A percentile compares a stretch with the other conserved stretches of the same genome.
Conservation (phyloP, 2,329 filamentous ascomycete species). For the Colletotrichum cordylinicola region DNA sequence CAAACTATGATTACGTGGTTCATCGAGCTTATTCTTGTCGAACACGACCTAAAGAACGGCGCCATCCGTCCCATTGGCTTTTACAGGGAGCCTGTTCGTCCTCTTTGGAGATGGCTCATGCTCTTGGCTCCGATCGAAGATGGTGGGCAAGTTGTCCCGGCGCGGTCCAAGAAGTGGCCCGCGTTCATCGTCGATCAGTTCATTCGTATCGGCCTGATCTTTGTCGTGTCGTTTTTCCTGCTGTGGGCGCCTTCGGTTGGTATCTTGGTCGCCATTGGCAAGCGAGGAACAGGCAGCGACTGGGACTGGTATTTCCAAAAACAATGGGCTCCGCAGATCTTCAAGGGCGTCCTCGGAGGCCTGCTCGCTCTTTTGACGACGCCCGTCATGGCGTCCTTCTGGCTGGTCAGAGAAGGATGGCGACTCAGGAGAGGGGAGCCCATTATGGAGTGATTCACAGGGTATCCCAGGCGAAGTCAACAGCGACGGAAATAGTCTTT, state of each 20-base stretch:
- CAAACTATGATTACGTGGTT: conserved; percentile 59
- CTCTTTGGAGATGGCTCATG: conserved; percentile 48
- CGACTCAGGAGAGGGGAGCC: conserved; percentile 25
- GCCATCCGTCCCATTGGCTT: conserved; percentile 54
- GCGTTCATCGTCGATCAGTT: conserved; percentile 40
- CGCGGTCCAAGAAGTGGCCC: background rate
- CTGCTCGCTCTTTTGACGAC: conserved; percentile 51
- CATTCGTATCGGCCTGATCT: conserved; percentile 38
- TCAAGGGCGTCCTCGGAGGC: conserved; percentile 55
- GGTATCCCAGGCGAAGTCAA: background rate
- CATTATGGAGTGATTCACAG: background rate
- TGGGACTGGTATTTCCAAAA: conserved; percentile 48
- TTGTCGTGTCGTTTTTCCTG: conserved; percentile 44
- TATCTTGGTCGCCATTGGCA: conserved; percentile 44
- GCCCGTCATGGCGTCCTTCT: conserved; percentile 53
- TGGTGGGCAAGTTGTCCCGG: conserved; percentile 33
- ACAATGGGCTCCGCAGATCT: conserved; percentile 53
- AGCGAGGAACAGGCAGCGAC: conserved; percentile 29
- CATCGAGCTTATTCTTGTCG: conserved; percentile 52
- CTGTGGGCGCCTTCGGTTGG: conserved; percentile 51
- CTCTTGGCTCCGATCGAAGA: conserved; percentile 36
- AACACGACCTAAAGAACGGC: conserved; percentile 49
- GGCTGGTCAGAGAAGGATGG: conserved; percentile 57
- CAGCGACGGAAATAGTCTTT: background rate
- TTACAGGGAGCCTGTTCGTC: conserved; percentile 37